Evolutionary conservation across 2,329 filamentous ascomycete genomes (phyloP), one percentile per base, ranked within the genome.

Genomic region (Nemania diffusa): DNA sequence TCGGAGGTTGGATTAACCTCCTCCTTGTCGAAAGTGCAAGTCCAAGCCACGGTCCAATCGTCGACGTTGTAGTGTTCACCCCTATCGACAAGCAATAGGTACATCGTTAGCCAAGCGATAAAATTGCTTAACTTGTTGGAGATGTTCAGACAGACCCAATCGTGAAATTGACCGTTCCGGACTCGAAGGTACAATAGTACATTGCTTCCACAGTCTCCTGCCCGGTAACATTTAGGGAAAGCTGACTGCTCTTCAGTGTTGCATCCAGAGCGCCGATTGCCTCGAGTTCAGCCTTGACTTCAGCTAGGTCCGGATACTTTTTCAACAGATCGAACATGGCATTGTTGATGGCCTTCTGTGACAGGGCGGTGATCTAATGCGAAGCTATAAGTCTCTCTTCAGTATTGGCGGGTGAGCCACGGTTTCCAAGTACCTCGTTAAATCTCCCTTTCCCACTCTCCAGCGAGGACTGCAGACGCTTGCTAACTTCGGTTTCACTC

Each of bases 71-170:
- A 53, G 26, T 53, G 26, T 6, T 34, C 15, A 20, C 29, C 24
- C 24, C 50, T 53, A 53, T 53, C 34, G 50, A 53, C 48, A 52
- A 52, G 48, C 48, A 52, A 52, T 52, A 11, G 48, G 48, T 52
- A 52, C 48, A 52, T 29, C 29, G 48, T 52, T 52, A 52, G 48
- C 48, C 26, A 27, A 52, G 50, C 24, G 50, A 53, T 34, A 34
- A 53, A 53, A 52, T 27, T 52, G 22, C 48, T 52, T 29, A 29
- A 52, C 48, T n/a, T n/a, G n/a, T 52, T 52, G 48, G 29, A 52
- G 48, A 52, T 52, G 24, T 52, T 52, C 24, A 29, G 48, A 52
- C 48, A 52, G 24, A 52, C 48, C 8, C 24, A 52, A 52, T 52
- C 24, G 48, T 32, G 50, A 53, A 53, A 34, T 53, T 11, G 13